These are phyloP conservation scores for Beta lomatogona DNA, from an alignment of 179 eudicot species.

Conservation along the genomic window DNA sequence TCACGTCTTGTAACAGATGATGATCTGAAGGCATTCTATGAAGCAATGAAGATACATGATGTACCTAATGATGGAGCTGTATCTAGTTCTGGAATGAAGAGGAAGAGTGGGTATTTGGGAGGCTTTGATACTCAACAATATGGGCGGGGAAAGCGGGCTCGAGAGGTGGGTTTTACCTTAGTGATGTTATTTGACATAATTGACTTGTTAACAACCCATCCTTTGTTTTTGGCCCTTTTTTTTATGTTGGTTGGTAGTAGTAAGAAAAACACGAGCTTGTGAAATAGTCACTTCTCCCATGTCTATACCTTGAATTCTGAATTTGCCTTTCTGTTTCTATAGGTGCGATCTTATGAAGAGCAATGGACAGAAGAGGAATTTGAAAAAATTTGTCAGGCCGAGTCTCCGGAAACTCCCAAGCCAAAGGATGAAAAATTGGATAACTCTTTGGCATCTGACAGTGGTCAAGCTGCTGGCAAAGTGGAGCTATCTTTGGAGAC, in stretches of 20 bases:
- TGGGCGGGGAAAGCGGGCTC: constrained; percentile 98
- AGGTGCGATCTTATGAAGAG: constrained; percentile 99
- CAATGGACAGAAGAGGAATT: constrained; percentile 99
- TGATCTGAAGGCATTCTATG: constrained; percentile 74
- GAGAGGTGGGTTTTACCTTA: constrained; percentile 70
- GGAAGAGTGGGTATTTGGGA: constrained; percentile 67
- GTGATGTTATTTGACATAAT: not conserved
- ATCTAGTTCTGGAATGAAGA: constrained; percentile 61
- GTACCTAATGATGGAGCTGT: constrained; percentile 35
- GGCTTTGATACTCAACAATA: constrained; percentile 86
- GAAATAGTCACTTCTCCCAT: not conserved
- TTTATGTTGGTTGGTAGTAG: constrained; percentile 4
- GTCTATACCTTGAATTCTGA: not conserved
- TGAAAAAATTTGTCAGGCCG: constrained; percentile 86
- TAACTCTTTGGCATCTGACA: constrained; percentile 31
- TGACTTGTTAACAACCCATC: constrained; percentile 2
- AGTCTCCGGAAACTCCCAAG: constrained; percentile 56
- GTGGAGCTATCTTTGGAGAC: constrained; percentile 30
- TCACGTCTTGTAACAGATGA: constrained; percentile 80
- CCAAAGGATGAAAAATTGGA: constrained; percentile 51
- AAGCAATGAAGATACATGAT: constrained; percentile 79
- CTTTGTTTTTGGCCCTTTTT: not conserved
- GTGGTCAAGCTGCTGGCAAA: constrained; percentile 37
- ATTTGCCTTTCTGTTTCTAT: constrained; percentile 14
- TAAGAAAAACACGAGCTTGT: not conserved